These are phyloP conservation scores for Colletotrichum sidae DNA, from an alignment of 2,329 filamentous ascomycete species.

Conservation along the genomic window DNA sequence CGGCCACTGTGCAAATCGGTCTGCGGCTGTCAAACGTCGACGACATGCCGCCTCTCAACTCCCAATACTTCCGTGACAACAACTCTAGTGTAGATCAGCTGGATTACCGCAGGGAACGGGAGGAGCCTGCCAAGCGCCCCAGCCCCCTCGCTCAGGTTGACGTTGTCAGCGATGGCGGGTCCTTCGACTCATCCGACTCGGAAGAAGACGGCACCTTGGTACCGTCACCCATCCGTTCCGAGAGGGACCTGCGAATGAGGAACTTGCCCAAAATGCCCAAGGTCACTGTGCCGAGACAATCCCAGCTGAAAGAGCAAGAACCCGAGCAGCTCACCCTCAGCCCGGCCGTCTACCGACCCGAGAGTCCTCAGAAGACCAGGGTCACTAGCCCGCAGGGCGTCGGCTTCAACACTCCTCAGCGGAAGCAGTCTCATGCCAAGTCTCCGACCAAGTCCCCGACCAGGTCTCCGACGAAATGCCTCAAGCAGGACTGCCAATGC, in stretches of 20 bases:
- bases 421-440: conserved; percentile 30
- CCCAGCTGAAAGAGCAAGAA: conserved; percentile 35
- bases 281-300: conserved; percentile 19
- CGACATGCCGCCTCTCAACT: conserved; percentile 56
- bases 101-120: conserved; percentile 45
- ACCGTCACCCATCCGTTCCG: conserved; percentile 38
- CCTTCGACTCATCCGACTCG: conserved; percentile 40
- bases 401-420: conserved; percentile 48
- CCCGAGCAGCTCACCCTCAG: conserved; percentile 56
- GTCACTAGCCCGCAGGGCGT: conserved; percentile 57
- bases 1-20: conserved; percentile 78
- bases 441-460: too few species aligned
- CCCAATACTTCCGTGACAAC: conserved; percentile 44
- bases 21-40: conserved; percentile 72
- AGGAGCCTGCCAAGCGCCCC: conserved; percentile 41
- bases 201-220: conserved; percentile 36
- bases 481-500: conserved; percentile 38
- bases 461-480: conserved; percentile 7
- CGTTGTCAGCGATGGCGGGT: conserved; percentile 18
- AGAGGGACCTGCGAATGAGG: conserved; percentile 50
- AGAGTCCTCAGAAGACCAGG: conserved; percentile 49
- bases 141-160: conserved; percentile 45
- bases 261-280: conserved; percentile 52
- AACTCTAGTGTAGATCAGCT: conserved; percentile 53
- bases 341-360: conserved; percentile 64